phyloP scores from a whole-genome alignment of 495 filamentous ascomycete species.

The Talaromyces stipitatus region DNA sequence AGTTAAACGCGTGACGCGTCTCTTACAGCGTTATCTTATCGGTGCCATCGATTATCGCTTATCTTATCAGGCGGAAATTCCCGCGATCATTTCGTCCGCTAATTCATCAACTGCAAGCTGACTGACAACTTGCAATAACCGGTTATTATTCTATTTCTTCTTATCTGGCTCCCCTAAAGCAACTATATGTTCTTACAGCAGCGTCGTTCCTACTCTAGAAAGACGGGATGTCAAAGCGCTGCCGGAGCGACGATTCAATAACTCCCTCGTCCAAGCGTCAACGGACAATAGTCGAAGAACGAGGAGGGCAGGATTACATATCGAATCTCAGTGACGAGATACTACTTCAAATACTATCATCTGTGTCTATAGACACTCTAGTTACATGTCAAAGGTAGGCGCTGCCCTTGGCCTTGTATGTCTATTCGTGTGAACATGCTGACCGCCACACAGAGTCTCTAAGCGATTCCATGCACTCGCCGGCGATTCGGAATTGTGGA shows the following conservation, averaged over 20 bases:
- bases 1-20: not conserved
- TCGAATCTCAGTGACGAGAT: slow-evolving; percentile 80
- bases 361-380: slow-evolving; percentile 60
- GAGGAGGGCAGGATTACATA: slow-evolving; percentile 42
- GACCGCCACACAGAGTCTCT: slow-evolving; percentile 50
- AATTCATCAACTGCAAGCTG: not conserved
- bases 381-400: slow-evolving; percentile 58
- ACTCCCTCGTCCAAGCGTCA: slow-evolving; percentile 27
- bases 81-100: not conserved
- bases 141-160: not conserved
- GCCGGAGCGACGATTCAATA: slow-evolving; percentile 13
- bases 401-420: not conserved
- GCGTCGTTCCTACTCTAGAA: not conserved
- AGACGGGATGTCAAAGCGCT: slow-evolving; percentile 38
- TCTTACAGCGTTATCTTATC: not conserved
- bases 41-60: not conserved
- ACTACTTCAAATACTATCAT: slow-evolving; percentile 75
- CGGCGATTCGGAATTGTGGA: slow-evolving; percentile 86
- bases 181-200: not conserved
- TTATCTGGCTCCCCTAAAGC: not conserved
- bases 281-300: slow-evolving; percentile 15
- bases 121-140: not conserved
- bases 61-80: not conserved
- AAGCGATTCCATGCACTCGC: slow-evolving; percentile 66
- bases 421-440: not conserved